A percentile compares a stretch with the other conserved stretches of the same genome.
Conservation (phyloP, 306 rosid genomes). For the Mimosa pudica region DNA sequence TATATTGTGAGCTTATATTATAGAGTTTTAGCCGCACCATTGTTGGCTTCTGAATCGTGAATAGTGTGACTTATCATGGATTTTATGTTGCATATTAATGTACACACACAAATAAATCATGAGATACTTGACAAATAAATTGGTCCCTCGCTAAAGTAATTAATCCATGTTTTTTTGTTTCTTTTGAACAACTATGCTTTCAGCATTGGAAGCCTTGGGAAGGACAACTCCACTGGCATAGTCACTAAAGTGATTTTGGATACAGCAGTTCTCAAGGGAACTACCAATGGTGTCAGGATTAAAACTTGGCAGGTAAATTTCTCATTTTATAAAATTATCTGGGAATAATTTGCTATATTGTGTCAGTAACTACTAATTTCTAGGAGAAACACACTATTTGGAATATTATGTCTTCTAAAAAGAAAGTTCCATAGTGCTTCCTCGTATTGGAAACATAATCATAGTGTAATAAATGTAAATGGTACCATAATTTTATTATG, state of each 20-base stretch:
- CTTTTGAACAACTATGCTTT: neutral
- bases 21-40: neutral
- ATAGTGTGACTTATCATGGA: neutral
- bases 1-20: neutral
- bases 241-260: constrained; percentile 89
- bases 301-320: constrained; percentile 93
- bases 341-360: neutral
- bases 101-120: neutral
- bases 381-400: neutral
- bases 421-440: neutral
- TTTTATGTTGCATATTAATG: neutral
- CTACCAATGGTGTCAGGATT: constrained; percentile 92
- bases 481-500: neutral
- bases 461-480: neutral
- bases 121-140: constrained; percentile 2
- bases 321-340: neutral
- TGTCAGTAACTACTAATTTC: neutral
- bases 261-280: constrained; percentile 69
- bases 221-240: constrained; percentile 79
- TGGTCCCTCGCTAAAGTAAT: constrained; percentile 11
- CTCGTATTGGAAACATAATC: neutral
- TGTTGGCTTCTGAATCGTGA: neutral
- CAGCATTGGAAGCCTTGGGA: constrained; percentile 99
- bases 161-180: neutral
- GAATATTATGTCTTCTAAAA: neutral